Base-by-base conservation (phyloP, 495 filamentous ascomycete species). In the Hypoxylon rickii region DNA sequence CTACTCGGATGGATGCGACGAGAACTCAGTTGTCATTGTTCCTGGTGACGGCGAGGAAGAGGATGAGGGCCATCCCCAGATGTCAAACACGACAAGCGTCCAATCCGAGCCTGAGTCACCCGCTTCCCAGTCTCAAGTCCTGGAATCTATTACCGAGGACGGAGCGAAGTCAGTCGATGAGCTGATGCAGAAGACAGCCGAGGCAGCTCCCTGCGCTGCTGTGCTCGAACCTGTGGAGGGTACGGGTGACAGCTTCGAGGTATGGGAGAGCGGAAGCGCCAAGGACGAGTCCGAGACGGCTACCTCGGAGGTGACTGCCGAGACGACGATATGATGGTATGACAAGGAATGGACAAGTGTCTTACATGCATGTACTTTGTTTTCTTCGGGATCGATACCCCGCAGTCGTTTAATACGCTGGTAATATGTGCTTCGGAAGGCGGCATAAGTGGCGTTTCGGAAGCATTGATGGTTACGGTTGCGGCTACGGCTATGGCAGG, bases 1-100 rank as follows among this genome's bases (percentile, higher is more conserved):
- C 72, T 92, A 89, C 57, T 82, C 82, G 12, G 79, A 83, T 7
- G 89, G 83, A 3, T 84, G 81, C 38, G 82, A 89, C 66, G 82
- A 79, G 24, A 76, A 79, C 22, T 85, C 83, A 1, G 76, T 82
- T 46, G 71, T 83, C 19, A 71, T 86, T 32, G 63, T 88, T 6
- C 76, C 80, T 15, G 83, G 76, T 7, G 83, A 88, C 24, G 83
- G 85, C 7, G 74, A 79, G 5, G 71, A 77, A 19, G 63, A 61
- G n/a, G 16, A 21, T 6, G 33, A 46, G n/a, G 31, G 7, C 13
- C 34, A 38, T 2, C 57, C 46, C 32, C 53, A 63, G 17, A 48
- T 34, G 7, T 43, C 55, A 34, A 34, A 16, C 11, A 40, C 42
- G 36, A 57, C 51, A 19, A 52, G 45, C 6, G 69, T 72, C n/a